Percentiles rank a stretch among this genome's conserved stretches.
Conservation (phyloP, 2,329 filamentous ascomycete genomes). For the Cordyceps cateniannulata region DNA sequence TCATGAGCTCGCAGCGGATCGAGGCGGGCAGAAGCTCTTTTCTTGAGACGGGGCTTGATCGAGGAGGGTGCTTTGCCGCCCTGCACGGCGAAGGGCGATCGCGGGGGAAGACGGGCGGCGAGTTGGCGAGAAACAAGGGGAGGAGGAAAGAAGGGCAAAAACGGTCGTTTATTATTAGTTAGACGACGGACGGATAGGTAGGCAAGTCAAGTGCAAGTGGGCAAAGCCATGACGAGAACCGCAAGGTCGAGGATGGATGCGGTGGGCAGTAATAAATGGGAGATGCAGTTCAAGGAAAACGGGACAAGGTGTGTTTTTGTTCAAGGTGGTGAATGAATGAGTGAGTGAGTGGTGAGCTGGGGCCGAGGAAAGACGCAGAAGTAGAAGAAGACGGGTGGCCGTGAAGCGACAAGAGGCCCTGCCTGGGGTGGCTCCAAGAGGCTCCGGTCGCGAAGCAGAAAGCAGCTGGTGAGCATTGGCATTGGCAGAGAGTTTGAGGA, state of each 20-base stretch:
- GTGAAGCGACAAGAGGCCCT: background rate
- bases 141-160: background rate
- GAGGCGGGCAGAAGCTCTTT: background rate
- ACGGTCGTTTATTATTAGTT: background rate
- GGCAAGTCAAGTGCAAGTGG: background rate
- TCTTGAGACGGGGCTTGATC: background rate
- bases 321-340: background rate
- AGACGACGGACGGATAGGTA: background rate
- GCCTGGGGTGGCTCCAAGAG: slow-evolving; percentile 4
- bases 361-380: background rate
- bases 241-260: background rate
- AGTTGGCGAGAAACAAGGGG: background rate
- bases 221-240: background rate
- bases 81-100: background rate
- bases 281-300: background rate
- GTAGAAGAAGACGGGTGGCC: background rate
- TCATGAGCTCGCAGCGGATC: background rate
- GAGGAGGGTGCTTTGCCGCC: background rate
- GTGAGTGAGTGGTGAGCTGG: background rate
- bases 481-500: slow-evolving; percentile 14
- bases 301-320: background rate
- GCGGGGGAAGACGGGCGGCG: background rate
- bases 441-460: slow-evolving; percentile 10
- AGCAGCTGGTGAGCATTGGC: background rate
- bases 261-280: background rate